phyloP scores from a whole-genome alignment of 2,329 filamentous ascomycete species.

The Trichoderma polysporum region DNA sequence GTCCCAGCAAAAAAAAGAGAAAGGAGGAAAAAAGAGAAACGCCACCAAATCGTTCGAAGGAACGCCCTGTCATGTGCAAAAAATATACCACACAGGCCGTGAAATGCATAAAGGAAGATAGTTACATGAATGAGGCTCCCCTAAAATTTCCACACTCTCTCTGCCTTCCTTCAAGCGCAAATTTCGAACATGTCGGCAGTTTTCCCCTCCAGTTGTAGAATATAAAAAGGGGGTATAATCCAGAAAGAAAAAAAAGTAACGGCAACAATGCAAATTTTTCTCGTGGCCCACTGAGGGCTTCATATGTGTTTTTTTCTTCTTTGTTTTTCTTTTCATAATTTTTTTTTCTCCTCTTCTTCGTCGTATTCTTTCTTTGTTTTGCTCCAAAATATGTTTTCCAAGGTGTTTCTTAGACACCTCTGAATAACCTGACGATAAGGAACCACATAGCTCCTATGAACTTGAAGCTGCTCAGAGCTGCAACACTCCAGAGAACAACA shows the following conservation, averaged over 20 bases:
- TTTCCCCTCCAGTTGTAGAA: not conserved
- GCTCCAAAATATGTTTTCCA: not conserved
- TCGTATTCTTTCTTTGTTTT: not conserved
- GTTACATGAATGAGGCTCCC: not conserved
- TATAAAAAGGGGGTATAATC: constrained; percentile 24
- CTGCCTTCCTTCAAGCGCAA: not conserved
- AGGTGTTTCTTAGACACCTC: constrained; percentile 55
- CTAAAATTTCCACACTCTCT: too few relatives aligned
- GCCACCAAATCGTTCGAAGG: constrained; percentile 8
- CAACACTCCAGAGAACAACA: constrained; percentile 86
- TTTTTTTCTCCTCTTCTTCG: not conserved
- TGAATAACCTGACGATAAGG: constrained; percentile 82
- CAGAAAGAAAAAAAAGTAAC: constrained; percentile 16
- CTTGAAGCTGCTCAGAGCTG: constrained; percentile 78
- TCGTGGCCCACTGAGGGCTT: not conserved
- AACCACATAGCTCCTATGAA: constrained; percentile 91
- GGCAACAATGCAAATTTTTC: constrained; percentile 8
- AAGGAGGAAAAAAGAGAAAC: not conserved
- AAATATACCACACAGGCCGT: not conserved
- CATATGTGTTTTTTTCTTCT: not conserved
- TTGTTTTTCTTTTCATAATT: not conserved
- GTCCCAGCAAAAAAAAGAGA: not conserved
- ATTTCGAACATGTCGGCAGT: not conserved
- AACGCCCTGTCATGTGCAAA: not conserved
- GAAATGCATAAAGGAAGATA: not conserved